These are phyloP conservation scores for Phytomonas francai DNA, from an alignment of 208 protist species.

Conservation along the genomic window DNA sequence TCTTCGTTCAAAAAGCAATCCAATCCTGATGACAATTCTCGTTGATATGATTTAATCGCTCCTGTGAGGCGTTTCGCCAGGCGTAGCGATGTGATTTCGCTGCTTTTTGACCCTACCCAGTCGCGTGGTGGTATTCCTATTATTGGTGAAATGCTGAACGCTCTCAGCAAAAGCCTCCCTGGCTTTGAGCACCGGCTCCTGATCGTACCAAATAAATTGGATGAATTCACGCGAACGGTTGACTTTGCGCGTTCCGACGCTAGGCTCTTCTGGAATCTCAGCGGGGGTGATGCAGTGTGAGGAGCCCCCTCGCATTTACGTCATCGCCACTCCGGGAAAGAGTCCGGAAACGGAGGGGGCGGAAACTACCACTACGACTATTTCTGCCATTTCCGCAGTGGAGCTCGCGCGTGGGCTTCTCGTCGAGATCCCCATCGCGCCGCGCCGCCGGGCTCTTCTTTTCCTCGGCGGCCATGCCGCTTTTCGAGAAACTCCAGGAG, in stretches of 20 bases:
- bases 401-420: conserved; percentile 56
- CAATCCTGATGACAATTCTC: conserved; percentile 32
- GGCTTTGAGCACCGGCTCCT: conserved; percentile 87
- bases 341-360: conserved; percentile 2
- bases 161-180: conserved; percentile 77
- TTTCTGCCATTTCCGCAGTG: conserved; percentile 20
- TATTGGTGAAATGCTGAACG: conserved; percentile 89
- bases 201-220: conserved; percentile 86
- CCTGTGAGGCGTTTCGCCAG: conserved; percentile 83
- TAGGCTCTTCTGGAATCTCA: conserved; percentile 89
- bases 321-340: conserved; percentile 48
- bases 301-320: conserved; percentile 89
- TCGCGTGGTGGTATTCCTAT: too few species aligned
- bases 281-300: conserved; percentile 86
- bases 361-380: background rate
- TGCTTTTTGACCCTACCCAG: conserved; percentile 89
- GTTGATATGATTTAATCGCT: conserved; percentile 86
- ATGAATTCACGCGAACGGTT: conserved; percentile 70
- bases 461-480: too few species aligned
- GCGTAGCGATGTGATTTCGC: conserved; percentile 82
- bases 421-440: conserved; percentile 43
- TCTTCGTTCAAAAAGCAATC: conserved; percentile 32
- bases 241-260: conserved; percentile 89
- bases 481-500: too few species aligned
- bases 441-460: conserved; percentile 56